Evolutionary conservation across 495 filamentous ascomycete species (phyloP), one percentile per base, ranked within the genome.

Genomic region (Tuber brumale): DNA sequence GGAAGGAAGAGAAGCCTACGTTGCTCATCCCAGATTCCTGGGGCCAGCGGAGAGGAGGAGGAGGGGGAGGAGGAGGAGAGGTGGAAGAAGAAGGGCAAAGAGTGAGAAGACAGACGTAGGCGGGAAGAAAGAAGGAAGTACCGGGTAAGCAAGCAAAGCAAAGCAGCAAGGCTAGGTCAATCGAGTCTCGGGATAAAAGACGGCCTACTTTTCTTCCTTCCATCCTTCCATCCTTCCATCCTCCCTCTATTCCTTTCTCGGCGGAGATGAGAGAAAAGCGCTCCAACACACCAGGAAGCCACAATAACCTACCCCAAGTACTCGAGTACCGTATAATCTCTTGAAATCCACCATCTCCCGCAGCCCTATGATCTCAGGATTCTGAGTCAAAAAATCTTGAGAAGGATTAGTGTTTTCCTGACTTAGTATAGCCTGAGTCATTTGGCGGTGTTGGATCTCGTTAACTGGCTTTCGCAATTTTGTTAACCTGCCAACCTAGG

Each of bases 21-120:
- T 66, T 12, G 57, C 57, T 18, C 12, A 18, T 31, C 27, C 57
- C 57, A 16, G 51, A 23, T 61, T 31, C 23, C n/a, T 31, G 57
- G 57, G 57, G 3, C 27, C 14, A 66, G 57, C 57, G 27, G 27
- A 31, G n/a, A 66, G 10, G 12, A n/a, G 27, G 27, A 31, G 51
- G 51, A 12, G 48, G 48, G 12, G 48, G 10, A 57, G 23, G 23
- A 57, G 70, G 75, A 79, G n/a, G n/a, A n/a, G n/a, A n/a, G n/a
- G n/a, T n/a, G n/a, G 71, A 41, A 70, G 51, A 69, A 70, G 19
- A 42, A 57, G 48, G n/a, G n/a, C n/a, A 31, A 16, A 14, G 57
- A 66, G 57, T 46, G 18, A 31, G 43, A 72, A 45, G 14, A 43
- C 23, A 35, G 35, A 45, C 37, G 31, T 12, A 45, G 14, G 31